Conservation (phyloP, 345 rosid species). For the Cardamine chenopodiifolia region DNA sequence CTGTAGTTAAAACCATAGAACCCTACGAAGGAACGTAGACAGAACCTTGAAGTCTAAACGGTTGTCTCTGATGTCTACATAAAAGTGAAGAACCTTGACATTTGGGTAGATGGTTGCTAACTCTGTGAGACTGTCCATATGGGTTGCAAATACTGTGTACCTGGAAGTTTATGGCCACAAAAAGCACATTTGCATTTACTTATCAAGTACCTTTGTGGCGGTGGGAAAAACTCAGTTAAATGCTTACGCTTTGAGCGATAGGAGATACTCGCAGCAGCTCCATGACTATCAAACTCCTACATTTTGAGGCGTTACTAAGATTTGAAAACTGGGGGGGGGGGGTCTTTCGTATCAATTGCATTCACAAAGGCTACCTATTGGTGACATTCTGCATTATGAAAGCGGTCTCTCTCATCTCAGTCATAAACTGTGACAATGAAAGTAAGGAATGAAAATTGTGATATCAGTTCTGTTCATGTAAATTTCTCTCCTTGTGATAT, state of each 20-base stretch:
- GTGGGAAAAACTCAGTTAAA: conserved; percentile 13
- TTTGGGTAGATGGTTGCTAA: conserved; percentile 85
- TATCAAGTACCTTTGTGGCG: neutral
- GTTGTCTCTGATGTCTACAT: conserved; percentile 68
- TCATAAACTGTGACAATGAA: conserved; percentile 78
- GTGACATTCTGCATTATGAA: conserved; percentile 93
- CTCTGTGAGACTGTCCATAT: conserved; percentile 83
- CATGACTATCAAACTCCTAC: conserved; percentile 87
- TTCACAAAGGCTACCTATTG: conserved; percentile 54
- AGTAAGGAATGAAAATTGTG: neutral
- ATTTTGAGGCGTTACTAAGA: neutral
- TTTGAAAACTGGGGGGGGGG: conserved; percentile 13
- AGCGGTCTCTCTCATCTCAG: conserved; percentile 99
- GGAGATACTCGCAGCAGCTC: conserved; percentile 94
- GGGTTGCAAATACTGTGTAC: conserved; percentile 85
- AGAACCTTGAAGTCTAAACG: conserved; percentile 89
- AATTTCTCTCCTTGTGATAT: neutral
- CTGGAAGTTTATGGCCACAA: conserved; percentile 46
- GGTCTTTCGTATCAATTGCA: neutral
- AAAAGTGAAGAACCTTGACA: conserved; percentile 78
- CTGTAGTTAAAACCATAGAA: conserved; percentile 1
- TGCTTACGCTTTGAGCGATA: conserved; percentile 77
- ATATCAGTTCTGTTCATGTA: conserved; percentile 11
- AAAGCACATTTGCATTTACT: conserved; percentile 15
- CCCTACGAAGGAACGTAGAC: neutral